Conservation (phyloP, 257 asterid genomes). For the Nicotiana noctiflora region DNA sequence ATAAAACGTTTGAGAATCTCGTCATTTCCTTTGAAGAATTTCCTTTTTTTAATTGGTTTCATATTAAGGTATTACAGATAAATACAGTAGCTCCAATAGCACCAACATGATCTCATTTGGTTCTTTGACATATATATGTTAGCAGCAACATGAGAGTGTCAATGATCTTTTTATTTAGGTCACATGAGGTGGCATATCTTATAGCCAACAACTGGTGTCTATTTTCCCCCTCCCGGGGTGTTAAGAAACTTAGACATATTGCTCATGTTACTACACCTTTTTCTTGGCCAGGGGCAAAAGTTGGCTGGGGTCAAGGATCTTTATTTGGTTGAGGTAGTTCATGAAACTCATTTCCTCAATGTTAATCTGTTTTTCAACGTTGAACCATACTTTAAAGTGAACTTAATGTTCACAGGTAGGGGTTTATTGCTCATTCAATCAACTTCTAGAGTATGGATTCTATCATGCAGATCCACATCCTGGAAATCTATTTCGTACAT, state of each 20-base stretch:
- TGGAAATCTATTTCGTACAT: constrained; percentile 88
- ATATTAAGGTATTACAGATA: neutral
- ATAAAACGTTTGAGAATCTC: neutral
- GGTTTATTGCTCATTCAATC: constrained; percentile 96
- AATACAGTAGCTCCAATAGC: neutral
- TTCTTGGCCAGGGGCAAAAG: constrained; percentile 72
- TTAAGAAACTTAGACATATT: neutral
- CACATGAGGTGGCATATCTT: neutral
- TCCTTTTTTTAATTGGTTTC: neutral
- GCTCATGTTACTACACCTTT: constrained; percentile 11
- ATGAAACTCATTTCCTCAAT: constrained; percentile 14
- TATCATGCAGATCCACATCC: constrained; percentile 99
- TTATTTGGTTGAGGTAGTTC: constrained; percentile 82
- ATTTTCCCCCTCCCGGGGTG: neutral
- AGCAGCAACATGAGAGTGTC: neutral
- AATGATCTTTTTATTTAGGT: neutral
- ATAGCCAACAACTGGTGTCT: neutral
- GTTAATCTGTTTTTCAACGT: neutral
- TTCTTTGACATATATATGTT: neutral
- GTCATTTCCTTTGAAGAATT: neutral
- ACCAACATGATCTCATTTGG: neutral
- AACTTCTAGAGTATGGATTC: constrained; percentile 91
- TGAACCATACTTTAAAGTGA: neutral
- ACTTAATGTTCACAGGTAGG: constrained; percentile 57
- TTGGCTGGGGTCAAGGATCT: constrained; percentile 82